Evolutionary conservation across 208 protist genomes (phyloP).

Genomic region (Trypanosoma grayi): DNA sequence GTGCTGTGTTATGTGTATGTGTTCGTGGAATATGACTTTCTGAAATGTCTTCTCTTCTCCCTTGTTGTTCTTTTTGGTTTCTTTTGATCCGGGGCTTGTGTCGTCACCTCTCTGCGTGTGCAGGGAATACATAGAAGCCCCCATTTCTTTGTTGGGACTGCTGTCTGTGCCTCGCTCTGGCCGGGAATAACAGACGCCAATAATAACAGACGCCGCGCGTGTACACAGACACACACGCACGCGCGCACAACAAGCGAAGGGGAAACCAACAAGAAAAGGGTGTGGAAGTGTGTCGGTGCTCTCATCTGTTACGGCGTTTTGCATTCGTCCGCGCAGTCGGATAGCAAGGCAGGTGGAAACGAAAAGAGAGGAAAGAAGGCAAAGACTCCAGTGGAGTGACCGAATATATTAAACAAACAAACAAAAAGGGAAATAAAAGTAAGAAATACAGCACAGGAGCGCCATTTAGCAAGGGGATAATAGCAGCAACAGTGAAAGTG

Average conservation of each 20-base stretch:
- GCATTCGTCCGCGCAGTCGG: too few species aligned
- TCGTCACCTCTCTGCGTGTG: neutral
- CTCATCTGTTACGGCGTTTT: too few species aligned
- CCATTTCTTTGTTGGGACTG: conserved; percentile 17
- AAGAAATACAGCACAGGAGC: too few species aligned
- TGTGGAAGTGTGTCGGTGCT: neutral
- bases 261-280: too few species aligned
- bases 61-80: conserved; percentile 9
- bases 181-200: too few species aligned
- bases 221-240: too few species aligned
- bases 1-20: too few species aligned
- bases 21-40: too few species aligned
- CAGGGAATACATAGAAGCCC: neutral
- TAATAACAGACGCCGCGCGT: too few species aligned
- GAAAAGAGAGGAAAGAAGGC: neutral
- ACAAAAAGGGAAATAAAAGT: neutral
- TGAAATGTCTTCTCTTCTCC: conserved; percentile 8
- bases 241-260: too few species aligned
- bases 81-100: conserved; percentile 11
- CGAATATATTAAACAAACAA: neutral
- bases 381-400: neutral
- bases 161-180: conserved; percentile 2
- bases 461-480: too few species aligned
- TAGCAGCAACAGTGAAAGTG: too few species aligned
- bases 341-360: neutral